phyloP scores from a whole-genome alignment of 768 basidiomycete genomes.

The Boletus tylopilopsis region DNA sequence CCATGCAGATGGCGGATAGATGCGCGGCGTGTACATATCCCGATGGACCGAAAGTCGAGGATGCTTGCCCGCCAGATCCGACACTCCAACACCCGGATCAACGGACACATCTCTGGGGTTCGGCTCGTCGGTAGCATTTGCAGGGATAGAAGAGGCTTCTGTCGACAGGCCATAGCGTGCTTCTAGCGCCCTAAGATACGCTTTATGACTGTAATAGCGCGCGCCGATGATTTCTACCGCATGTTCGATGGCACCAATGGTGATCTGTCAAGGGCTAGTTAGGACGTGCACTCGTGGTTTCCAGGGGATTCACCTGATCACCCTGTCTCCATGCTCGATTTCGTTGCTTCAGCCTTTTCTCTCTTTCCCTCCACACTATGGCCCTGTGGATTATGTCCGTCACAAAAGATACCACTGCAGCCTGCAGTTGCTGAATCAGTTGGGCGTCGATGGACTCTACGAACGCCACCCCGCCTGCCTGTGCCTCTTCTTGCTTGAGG shows the following conservation, averaged over 20 bases:
- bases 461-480: slow-evolving; percentile 21
- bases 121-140: slow-evolving; percentile 14
- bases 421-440: slow-evolving; percentile 44
- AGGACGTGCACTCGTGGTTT: background rate
- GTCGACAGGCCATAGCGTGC: slow-evolving; percentile 3
- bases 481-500: slow-evolving; percentile 17
- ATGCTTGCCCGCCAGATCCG: background rate
- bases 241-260: slow-evolving; percentile 41
- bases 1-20: slow-evolving; percentile 28
- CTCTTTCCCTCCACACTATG: slow-evolving; percentile 56
- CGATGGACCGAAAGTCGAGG: slow-evolving; percentile 24
- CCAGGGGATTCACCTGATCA: slow-evolving; percentile 45
- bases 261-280: slow-evolving; percentile 35
- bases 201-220: slow-evolving; percentile 33
- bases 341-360: slow-evolving; percentile 51
- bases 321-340: slow-evolving; percentile 57
- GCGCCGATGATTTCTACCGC: slow-evolving; percentile 48
- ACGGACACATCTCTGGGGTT: background rate
- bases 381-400: slow-evolving; percentile 47
- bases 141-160: background rate
- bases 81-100: slow-evolving; percentile 4
- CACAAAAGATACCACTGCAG: slow-evolving; percentile 48
- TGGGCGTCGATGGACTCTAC: slow-evolving; percentile 44
- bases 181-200: slow-evolving; percentile 39
- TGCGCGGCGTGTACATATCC: slow-evolving; percentile 34